phyloP scores from a whole-genome alignment of 129 eudicot genomes.

The Kitagawia praeruptora region DNA sequence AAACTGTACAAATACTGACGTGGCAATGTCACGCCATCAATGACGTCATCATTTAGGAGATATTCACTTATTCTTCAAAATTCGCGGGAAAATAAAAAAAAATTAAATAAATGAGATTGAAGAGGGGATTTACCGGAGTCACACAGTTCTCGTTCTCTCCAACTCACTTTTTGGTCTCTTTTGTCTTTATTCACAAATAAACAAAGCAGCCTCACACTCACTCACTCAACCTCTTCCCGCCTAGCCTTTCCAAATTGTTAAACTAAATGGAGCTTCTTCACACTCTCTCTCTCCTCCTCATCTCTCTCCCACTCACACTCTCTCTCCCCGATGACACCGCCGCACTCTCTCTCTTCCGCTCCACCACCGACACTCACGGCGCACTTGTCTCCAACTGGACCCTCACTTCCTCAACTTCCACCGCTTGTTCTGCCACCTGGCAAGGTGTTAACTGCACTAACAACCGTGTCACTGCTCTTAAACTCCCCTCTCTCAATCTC shows the following conservation, averaged over 20 bases:
- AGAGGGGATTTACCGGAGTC: neutral
- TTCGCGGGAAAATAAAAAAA: too few relatives aligned
- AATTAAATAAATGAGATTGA: too few relatives aligned
- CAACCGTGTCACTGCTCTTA: conserved; percentile 59
- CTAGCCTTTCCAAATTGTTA: conserved; percentile 5
- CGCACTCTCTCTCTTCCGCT: conserved; percentile 68
- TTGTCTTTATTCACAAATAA: conserved; percentile 13
- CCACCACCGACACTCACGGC: conserved; percentile 74
- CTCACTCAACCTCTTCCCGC: conserved; percentile 38
- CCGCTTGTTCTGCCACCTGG: conserved; percentile 74
- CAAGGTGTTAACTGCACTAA: conserved; percentile 56
- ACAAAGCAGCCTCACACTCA: neutral
- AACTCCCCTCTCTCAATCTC: conserved; percentile 65
- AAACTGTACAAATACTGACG: too few relatives aligned
- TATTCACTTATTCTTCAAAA: too few relatives aligned
- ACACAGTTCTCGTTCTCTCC: neutral
- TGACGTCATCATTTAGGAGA: too few relatives aligned
- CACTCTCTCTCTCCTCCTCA: conserved; percentile 19
- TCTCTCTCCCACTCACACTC: conserved; percentile 17
- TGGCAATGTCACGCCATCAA: too few relatives aligned
- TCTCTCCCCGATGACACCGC: conserved; percentile 61
- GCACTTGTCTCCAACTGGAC: conserved; percentile 82
- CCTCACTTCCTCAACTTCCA: conserved; percentile 35
- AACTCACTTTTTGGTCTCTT: neutral
- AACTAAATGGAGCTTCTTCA: conserved; percentile 26